phyloP scores from a whole-genome alignment of 75 land plant species.

The Picea glauca region DNA sequence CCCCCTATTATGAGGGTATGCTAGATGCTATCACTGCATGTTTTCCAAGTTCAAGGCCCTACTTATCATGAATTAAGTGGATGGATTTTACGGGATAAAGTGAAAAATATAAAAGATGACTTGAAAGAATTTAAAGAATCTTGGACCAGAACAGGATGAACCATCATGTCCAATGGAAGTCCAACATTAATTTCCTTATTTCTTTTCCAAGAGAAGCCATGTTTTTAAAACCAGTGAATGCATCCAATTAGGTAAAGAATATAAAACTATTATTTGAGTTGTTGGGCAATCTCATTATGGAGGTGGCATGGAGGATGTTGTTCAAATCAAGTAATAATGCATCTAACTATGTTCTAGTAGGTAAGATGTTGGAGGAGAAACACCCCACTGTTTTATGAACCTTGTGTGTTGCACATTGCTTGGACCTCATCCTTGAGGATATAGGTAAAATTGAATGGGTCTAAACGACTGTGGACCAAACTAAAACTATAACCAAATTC shows the following conservation, averaged over 20 bases:
- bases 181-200: constrained; percentile 32
- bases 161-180: constrained; percentile 26
- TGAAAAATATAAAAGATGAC: constrained; percentile 6
- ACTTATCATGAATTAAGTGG: constrained; percentile 19
- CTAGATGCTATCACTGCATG: constrained; percentile 23
- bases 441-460: constrained; percentile 32
- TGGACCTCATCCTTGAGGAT: constrained; percentile 40
- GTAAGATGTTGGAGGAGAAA: constrained; percentile 21
- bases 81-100: constrained; percentile 17
- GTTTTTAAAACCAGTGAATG: constrained; percentile 35
- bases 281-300: constrained; percentile 25
- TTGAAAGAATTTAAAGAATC: constrained; percentile 16
- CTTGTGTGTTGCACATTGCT: constrained; percentile 38
- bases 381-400: constrained; percentile 31
- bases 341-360: constrained; percentile 24
- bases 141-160: constrained; percentile 38
- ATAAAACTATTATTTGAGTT: constrained; percentile 26
- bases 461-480: constrained; percentile 24
- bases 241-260: constrained; percentile 24
- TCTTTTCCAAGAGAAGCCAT: constrained; percentile 11
- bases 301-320: constrained; percentile 29
- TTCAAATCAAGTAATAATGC: constrained; percentile 25
- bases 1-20: constrained; percentile 22
- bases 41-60: constrained; percentile 32
- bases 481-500: constrained; percentile 23